Percentiles rank a stretch among this genome's conserved stretches.
Conservation (phyloP, 352 stramenopile species). For the Globisporangium recalcitrans region DNA sequence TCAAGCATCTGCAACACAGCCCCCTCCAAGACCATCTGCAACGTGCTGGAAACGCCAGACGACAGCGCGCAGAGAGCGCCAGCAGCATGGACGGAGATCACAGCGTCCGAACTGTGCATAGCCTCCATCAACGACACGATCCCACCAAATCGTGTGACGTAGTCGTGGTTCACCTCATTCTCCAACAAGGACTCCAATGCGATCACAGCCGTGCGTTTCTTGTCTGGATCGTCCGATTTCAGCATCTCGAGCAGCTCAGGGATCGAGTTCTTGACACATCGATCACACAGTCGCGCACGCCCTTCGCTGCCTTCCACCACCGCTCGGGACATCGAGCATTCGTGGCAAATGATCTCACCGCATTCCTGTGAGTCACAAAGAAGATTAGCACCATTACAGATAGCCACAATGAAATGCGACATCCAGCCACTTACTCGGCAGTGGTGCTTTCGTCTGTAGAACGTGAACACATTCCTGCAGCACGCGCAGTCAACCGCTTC, state of each 20-base stretch:
- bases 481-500: slow-evolving; percentile 67
- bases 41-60: slow-evolving; percentile 62
- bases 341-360: slow-evolving; percentile 81
- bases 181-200: slow-evolving; percentile 83
- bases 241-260: slow-evolving; percentile 64
- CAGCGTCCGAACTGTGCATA: slow-evolving; percentile 62
- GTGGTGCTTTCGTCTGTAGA: slow-evolving; percentile 79
- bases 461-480: slow-evolving; percentile 75
- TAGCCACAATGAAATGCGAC: background rate
- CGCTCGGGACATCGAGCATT: slow-evolving; percentile 82
- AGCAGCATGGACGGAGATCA: slow-evolving; percentile 66
- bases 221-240: slow-evolving; percentile 37
- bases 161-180: slow-evolving; percentile 81
- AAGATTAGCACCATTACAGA: background rate
- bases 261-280: slow-evolving; percentile 78
- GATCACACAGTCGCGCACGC: slow-evolving; percentile 79
- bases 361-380: slow-evolving; percentile 54
- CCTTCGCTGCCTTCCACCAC: slow-evolving; percentile 76
- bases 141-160: slow-evolving; percentile 68
- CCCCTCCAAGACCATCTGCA: slow-evolving; percentile 86
- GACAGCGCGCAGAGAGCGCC: slow-evolving; percentile 77
- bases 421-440: slow-evolving; percentile 51
- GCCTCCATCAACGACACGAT: slow-evolving; percentile 65
- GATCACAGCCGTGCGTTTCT: slow-evolving; percentile 65
- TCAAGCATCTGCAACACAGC: slow-evolving; percentile 87